Conservation (phyloP, 176 grass and related monocot genomes). For the bread wheat (Triticum aestivum) region DNA sequence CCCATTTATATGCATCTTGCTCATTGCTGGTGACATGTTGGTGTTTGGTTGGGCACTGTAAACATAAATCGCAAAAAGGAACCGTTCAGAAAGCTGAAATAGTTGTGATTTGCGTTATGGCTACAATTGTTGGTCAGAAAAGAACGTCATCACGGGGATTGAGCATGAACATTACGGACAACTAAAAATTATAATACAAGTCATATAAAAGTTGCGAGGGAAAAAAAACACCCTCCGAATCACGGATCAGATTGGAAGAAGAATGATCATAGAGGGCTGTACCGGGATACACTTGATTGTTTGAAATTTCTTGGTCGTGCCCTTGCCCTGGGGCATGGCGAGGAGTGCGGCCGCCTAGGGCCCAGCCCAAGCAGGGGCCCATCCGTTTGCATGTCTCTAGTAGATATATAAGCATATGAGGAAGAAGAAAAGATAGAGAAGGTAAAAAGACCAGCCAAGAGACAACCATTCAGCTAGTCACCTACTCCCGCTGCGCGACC, state of each 20-base stretch:
- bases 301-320: background rate
- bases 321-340: background rate
- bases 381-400: no score
- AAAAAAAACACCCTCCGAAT: background rate
- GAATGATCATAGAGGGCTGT: background rate
- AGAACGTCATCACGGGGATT: no score
- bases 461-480: no score
- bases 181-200: background rate
- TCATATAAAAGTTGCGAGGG: background rate
- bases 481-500: no score
- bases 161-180: background rate
- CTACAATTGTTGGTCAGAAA: background rate
- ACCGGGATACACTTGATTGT: background rate
- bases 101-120: background rate
- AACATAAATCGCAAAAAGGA: background rate
- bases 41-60: background rate
- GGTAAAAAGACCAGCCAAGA: no score
- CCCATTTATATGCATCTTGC: background rate
- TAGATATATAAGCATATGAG: no score
- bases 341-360: no score
- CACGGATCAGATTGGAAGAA: background rate
- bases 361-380: no score
- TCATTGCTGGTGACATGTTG: background rate
- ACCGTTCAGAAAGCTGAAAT: background rate
- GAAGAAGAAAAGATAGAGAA: no score